A percentile compares a stretch with the other conserved stretches of the same genome.
phyloP scores from a whole-genome alignment of 139 green algal species.

The Chlamydomonas schloesseri region DNA sequence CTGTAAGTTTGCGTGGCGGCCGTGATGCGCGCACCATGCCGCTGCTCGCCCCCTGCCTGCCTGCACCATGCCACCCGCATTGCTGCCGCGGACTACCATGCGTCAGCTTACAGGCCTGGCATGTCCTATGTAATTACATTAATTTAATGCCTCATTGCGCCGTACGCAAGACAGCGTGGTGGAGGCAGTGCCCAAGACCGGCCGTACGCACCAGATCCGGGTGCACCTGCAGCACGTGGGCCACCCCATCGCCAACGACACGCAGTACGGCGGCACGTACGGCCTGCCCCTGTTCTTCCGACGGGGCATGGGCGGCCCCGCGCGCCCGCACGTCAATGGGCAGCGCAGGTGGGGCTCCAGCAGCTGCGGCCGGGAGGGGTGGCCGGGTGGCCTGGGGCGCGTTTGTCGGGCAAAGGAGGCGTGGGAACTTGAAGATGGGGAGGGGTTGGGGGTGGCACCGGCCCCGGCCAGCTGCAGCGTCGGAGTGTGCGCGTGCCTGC shows the following conservation, averaged over 20 bases:
- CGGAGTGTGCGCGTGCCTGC: too few species aligned
- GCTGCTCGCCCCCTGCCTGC: too few species aligned
- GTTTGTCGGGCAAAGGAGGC: too few species aligned
- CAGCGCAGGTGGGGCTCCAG: not conserved
- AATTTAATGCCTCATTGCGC: too few species aligned
- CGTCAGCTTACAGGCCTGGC: too few species aligned
- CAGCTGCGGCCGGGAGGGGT: not conserved
- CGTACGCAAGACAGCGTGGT: constrained; percentile 20
- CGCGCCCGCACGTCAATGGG: constrained; percentile 40
- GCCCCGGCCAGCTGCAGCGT: too few species aligned
- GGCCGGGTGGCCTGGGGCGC: not conserved
- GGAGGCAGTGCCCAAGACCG: constrained; percentile 64
- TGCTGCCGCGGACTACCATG: too few species aligned
- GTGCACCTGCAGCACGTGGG: constrained; percentile 78
- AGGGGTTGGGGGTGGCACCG: not conserved
- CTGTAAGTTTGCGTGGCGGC: too few species aligned
- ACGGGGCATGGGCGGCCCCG: constrained; percentile 36
- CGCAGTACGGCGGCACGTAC: constrained; percentile 71
- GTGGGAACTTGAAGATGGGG: too few species aligned
- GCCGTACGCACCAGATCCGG: constrained; percentile 84
- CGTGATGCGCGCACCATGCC: too few species aligned
- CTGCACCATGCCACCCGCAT: too few species aligned
- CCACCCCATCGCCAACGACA: constrained; percentile 80
- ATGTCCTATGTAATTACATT: too few species aligned
- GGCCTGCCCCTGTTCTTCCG: constrained; percentile 57